A percentile compares a stretch with the other conserved stretches of the same genome.
phyloP scores from a whole-genome alignment of 2,329 filamentous ascomycete genomes.

The Hymenoscyphus infarciens region DNA sequence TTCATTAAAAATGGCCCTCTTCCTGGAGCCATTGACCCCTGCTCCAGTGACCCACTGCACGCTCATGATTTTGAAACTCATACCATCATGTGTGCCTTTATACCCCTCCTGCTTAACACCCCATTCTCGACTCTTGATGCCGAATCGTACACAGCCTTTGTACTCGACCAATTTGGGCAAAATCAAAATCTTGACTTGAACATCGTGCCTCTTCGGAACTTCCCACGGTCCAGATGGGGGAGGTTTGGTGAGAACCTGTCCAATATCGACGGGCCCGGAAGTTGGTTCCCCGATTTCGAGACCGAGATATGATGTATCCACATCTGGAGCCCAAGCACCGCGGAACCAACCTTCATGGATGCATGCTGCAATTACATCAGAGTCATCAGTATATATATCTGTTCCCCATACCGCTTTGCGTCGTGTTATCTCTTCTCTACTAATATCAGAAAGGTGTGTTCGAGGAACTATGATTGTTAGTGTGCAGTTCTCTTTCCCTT shows the following conservation, averaged over 20 bases:
- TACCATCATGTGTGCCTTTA: conserved; percentile 41
- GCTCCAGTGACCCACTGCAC: conserved; percentile 84
- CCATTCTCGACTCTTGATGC: conserved; percentile 79
- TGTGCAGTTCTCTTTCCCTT: conserved; percentile 75
- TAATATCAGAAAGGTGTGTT: conserved; percentile 64
- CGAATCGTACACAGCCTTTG: conserved; percentile 68
- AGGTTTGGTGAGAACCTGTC: conserved; percentile 48
- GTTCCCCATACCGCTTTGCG: conserved; percentile 86
- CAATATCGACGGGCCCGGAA: conserved; percentile 31
- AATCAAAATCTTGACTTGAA: conserved; percentile 83
- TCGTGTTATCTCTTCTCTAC: conserved; percentile 79
- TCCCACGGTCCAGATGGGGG: conserved; percentile 59
- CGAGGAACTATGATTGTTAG: conserved; percentile 84
- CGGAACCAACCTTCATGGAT: conserved; percentile 92
- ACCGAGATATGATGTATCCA: conserved; percentile 66
- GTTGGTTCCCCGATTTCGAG: conserved; percentile 42
- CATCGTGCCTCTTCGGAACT: conserved; percentile 66
- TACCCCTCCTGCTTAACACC: conserved; percentile 49
- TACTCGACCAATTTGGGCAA: conserved; percentile 78
- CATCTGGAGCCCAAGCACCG: conserved; percentile 78
- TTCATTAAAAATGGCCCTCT: conserved; percentile 23
- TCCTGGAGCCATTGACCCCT: conserved; percentile 41
- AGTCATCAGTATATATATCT: conserved; percentile 93
- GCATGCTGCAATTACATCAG: conserved; percentile 85
- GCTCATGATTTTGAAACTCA: conserved; percentile 81